Evolutionary conservation across 352 stramenopile species (phyloP).

Genomic region (Phytophthora lateralis): DNA sequence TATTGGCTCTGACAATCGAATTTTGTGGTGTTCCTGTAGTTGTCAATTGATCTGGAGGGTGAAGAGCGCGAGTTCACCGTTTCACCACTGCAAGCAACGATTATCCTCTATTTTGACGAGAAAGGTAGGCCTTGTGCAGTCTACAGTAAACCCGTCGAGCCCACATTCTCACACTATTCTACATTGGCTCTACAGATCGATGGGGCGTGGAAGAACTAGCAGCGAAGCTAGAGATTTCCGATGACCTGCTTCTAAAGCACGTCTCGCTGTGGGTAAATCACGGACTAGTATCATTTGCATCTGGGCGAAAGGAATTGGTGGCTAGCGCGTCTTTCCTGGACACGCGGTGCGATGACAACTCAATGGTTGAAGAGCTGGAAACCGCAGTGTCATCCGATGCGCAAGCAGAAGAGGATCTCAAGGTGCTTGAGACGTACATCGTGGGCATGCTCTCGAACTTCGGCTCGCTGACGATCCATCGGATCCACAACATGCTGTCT

Average conservation of each 20-base stretch:
- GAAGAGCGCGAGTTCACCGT: conserved; percentile 88
- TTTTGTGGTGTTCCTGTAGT: conserved; percentile 20
- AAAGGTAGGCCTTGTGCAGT: conserved; percentile 49
- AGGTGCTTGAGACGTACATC: conserved; percentile 94
- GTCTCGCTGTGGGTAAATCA: conserved; percentile 76
- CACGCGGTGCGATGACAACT: conserved; percentile 42
- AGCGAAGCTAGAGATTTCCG: conserved; percentile 61
- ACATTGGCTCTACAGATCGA: conserved; percentile 28
- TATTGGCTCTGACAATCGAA: conserved; percentile 10
- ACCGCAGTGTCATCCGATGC: conserved; percentile 90
- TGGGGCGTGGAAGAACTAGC: conserved; percentile 73
- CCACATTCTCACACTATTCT: neutral
- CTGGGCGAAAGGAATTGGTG: conserved; percentile 49
- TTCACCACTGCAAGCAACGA: conserved; percentile 92
- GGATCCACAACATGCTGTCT: conserved; percentile 96
- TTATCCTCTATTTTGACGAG: conserved; percentile 96
- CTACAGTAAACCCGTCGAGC: neutral
- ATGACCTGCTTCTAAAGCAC: conserved; percentile 65
- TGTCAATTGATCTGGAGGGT: conserved; percentile 90
- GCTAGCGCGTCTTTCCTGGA: conserved; percentile 55
- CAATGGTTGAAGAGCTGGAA: conserved; percentile 61
- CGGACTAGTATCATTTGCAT: conserved; percentile 56
- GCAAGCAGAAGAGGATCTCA: conserved; percentile 92
- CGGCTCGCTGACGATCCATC: conserved; percentile 89
- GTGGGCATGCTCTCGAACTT: conserved; percentile 96